These are phyloP conservation scores for Gigaspora rosea DNA, from an alignment of 192 early-diverging fungal species.

Conservation along the genomic window DNA sequence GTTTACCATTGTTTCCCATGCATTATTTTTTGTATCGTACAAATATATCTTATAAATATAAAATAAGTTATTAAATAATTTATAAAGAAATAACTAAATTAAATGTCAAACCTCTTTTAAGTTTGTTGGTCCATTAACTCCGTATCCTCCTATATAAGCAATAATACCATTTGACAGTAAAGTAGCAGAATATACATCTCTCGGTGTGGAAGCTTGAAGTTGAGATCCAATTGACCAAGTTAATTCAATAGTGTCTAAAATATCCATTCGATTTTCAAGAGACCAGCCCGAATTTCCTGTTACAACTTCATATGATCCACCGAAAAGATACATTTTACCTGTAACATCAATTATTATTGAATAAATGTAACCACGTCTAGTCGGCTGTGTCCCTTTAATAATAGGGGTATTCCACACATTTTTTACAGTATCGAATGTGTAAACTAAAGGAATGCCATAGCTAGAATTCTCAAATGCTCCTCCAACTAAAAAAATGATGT, in stretches of 20 bases:
- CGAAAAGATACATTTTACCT: slow-evolving; percentile 7
- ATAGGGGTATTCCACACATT: no score
- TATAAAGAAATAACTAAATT: not conserved
- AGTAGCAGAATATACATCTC: not conserved
- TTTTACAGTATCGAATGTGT: no score
- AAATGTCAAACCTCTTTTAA: not conserved
- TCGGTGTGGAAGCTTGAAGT: not conserved
- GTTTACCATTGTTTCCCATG: not conserved
- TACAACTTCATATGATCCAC: not conserved
- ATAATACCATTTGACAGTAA: slow-evolving; percentile 4
- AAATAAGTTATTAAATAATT: not conserved
- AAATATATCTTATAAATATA: not conserved
- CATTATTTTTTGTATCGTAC: not conserved
- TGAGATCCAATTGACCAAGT: not conserved
- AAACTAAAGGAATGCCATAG: no score
- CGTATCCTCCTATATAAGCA: not conserved
- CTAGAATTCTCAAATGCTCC: not conserved
- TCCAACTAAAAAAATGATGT: not conserved
- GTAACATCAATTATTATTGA: not conserved
- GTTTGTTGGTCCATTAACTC: not conserved
- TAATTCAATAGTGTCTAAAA: not conserved
- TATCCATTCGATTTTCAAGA: not conserved
- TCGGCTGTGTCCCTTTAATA: not conserved
- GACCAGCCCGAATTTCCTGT: no score
- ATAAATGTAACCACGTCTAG: not conserved